Conservation (phyloP, 2,329 filamentous ascomycete species). For the Monascus ruber region DNA sequence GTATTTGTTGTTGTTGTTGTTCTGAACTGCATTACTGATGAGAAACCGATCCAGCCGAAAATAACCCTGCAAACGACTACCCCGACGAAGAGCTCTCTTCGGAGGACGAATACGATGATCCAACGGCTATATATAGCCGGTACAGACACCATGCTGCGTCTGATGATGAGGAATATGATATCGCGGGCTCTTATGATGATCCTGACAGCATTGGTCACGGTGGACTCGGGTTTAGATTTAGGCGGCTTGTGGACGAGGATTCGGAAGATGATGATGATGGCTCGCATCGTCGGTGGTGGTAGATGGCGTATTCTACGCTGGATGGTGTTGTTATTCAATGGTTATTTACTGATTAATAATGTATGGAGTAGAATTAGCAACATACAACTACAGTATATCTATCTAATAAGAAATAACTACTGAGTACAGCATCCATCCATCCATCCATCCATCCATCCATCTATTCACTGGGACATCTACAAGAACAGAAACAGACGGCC, state of each 20-base stretch:
- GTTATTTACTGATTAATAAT: no score
- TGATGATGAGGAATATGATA: conserved; percentile 35
- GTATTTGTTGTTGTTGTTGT: not conserved
- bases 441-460: no score
- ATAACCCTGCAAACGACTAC: conserved; percentile 41
- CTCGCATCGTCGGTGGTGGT: conserved; percentile 1
- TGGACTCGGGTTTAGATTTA: conserved; percentile 10
- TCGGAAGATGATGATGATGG: conserved; percentile 6
- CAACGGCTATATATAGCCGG: conserved; percentile 24
- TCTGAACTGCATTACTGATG: not conserved
- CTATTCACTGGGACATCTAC: no score
- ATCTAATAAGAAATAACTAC: no score
- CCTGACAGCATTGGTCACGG: not conserved
- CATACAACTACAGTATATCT: no score
- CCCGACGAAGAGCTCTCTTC: conserved; percentile 39
- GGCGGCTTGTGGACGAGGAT: conserved; percentile 10
- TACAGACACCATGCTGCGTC: conserved; percentile 30
- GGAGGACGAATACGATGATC: conserved; percentile 35
- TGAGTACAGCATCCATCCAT: no score
- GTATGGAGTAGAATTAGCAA: no score
- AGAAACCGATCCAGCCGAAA: conserved; percentile 27
- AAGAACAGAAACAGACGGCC: no score
- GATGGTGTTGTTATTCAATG: no score
- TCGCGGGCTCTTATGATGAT: conserved; percentile 10
- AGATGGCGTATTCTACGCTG: no score